Evolutionary conservation across 1,284 basidiomycete genomes (phyloP), one percentile per base, ranked within the genome.

Genomic region (Mycosarcoma mackinlayi): DNA sequence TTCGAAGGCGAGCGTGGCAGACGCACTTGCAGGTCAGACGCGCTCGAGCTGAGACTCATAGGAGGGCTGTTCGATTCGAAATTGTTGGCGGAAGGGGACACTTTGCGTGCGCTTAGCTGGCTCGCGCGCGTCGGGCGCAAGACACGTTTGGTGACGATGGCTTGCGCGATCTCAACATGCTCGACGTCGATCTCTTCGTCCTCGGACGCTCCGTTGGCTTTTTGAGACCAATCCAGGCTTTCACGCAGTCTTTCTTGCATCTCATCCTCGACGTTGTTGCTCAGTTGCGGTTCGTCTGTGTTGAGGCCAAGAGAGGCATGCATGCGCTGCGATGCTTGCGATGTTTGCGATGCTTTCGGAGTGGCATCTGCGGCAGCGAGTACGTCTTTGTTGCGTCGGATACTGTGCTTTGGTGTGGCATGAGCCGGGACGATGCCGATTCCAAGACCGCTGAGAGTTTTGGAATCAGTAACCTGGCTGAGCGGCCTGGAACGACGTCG

Each of bases 331-430:
- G 65, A 68, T 7, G 59, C 65, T 25, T 63, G 62, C 5, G 65
- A 59, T 11, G 65, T 68, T n/a, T 54, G 37, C 8, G 65, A 68
- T 7, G 59, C 65, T 25, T 63, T 68, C 5, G 65, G 65, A 16
- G 65, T 68, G 28, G 59, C 53, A 14, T 59, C 53, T 9, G 41
- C 39, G n/a, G 55, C 46, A 4, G 14, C 21, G 21, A 50, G 47
- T 14, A 59, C 51, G 38, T 58, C 51, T 13, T 35, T 46, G 13
- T 48, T 47, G 14, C 65, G 54, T 14, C 50, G 48, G 6, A 45
- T 13, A 9, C 41, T 39, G 19, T 51, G 50, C 8, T 51, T 46
- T 1, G 65, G 65, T 21, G 65, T 68, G 8, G 41, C 50, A 42
- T 68, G 55, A 14, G 52, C 24, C 7, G 52, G 40, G 9, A n/a